Conservation (phyloP, 345 rosid species). For the Euclidium syriacum region DNA sequence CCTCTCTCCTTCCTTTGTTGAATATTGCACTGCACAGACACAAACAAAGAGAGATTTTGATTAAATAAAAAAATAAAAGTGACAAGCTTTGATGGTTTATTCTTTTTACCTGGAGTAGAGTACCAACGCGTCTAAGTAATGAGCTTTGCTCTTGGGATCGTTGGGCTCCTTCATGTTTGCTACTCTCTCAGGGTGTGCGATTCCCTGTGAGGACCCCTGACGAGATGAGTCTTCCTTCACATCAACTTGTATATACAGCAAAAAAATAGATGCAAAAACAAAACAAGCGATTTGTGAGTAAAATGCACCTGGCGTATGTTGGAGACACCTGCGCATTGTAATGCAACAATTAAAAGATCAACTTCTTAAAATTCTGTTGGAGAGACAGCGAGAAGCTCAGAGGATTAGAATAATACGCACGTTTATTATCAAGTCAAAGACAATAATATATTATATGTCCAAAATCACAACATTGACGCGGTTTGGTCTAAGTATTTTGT, state of each 20-base stretch:
- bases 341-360: slow-evolving; percentile 66
- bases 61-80: not conserved
- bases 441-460: not conserved
- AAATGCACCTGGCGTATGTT: slow-evolving; percentile 56
- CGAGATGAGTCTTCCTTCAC: slow-evolving; percentile 2
- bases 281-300: not conserved
- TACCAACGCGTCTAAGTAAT: slow-evolving; percentile 67
- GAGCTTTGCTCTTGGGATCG: slow-evolving; percentile 64
- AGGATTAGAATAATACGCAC: slow-evolving; percentile 11
- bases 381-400: slow-evolving; percentile 50
- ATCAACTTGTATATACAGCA: not conserved
- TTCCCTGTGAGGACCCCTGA: slow-evolving; percentile 64
- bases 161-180: slow-evolving; percentile 60
- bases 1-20: slow-evolving; percentile 57
- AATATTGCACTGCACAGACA: slow-evolving; percentile 47
- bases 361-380: slow-evolving; percentile 46
- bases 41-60: not conserved
- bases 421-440: not conserved
- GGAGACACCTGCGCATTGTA: slow-evolving; percentile 78
- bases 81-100: not conserved
- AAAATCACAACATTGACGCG: slow-evolving; percentile 53
- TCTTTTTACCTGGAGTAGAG: slow-evolving; percentile 53
- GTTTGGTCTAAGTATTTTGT: slow-evolving; percentile 59
- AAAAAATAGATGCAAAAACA: not conserved
- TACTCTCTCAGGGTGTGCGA: slow-evolving; percentile 70